These are phyloP conservation scores for Trifolium dubium DNA, from an alignment of 306 rosid genomes.

Conservation along the genomic window DNA sequence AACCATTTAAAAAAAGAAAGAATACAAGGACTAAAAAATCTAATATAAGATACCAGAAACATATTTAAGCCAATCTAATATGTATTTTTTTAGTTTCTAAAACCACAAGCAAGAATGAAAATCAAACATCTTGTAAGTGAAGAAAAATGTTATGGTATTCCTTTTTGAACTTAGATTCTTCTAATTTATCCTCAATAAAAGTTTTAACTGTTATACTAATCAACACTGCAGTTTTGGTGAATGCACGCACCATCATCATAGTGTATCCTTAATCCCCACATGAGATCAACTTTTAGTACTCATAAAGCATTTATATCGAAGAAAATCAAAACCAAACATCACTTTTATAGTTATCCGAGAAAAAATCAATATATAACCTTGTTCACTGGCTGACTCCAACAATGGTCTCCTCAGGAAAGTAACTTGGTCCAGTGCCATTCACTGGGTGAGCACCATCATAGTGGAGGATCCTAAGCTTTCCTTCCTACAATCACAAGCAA, in stretches of 20 bases:
- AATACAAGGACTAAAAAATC: neutral
- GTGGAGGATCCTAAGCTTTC: constrained; percentile 77
- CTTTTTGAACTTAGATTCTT: neutral
- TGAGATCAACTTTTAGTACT: constrained; percentile 20
- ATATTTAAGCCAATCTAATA: neutral
- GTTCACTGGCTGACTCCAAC: constrained; percentile 51
- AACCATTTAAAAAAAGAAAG: neutral
- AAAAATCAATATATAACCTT: constrained; percentile 46
- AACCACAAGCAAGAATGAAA: constrained; percentile 3
- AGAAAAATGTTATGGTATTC: neutral
- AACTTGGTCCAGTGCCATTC: constrained; percentile 53
- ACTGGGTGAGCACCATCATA: constrained; percentile 48
- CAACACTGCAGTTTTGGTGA: neutral
- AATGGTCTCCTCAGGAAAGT: constrained; percentile 55
- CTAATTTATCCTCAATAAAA: neutral
- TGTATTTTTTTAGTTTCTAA: neutral
- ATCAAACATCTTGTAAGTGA: neutral
- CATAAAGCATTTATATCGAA: constrained; percentile 25
- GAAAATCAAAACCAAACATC: constrained; percentile 28
- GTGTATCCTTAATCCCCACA: constrained; percentile 26
- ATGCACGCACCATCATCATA: constrained; percentile 16
- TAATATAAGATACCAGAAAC: neutral
- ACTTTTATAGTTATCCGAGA: constrained; percentile 13
- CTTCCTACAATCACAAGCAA: constrained; percentile 74
- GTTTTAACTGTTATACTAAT: neutral